Evolutionary conservation across 192 early-diverging fungal genomes (phyloP).

Genomic region (Backusella luteola): DNA sequence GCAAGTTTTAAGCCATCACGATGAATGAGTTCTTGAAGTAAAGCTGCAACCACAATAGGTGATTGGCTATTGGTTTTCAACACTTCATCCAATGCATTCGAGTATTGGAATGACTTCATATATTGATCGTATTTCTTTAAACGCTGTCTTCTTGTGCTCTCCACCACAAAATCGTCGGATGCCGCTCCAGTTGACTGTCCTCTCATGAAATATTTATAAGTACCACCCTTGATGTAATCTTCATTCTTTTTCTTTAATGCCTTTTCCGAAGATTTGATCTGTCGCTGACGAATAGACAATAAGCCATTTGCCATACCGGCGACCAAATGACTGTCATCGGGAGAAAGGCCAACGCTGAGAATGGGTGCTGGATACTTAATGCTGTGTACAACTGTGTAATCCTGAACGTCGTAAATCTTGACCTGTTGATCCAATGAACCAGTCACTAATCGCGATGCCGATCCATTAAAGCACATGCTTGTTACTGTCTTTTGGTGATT

Average conservation of each 20-base stretch:
- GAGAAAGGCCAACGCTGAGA: slow-evolving; percentile 85
- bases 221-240: slow-evolving; percentile 50
- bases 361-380: slow-evolving; percentile 90
- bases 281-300: slow-evolving; percentile 81
- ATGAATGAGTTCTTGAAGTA: slow-evolving; percentile 90
- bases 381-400: slow-evolving; percentile 85
- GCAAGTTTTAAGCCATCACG: slow-evolving; percentile 79
- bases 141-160: slow-evolving; percentile 57
- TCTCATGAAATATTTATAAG: slow-evolving; percentile 71
- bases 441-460: slow-evolving; percentile 72
- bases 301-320: slow-evolving; percentile 92
- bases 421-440: slow-evolving; percentile 96
- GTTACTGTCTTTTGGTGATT: slow-evolving; percentile 99
- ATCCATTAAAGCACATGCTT: slow-evolving; percentile 79
- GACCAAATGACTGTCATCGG: slow-evolving; percentile 84
- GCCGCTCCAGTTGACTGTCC: slow-evolving; percentile 52
- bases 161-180: slow-evolving; percentile 75
- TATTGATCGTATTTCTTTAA: slow-evolving; percentile 81
- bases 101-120: slow-evolving; percentile 84
- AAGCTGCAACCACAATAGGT: slow-evolving; percentile 63
- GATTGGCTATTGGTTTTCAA: slow-evolving; percentile 57
- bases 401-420: slow-evolving; percentile 87
- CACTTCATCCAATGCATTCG: slow-evolving; percentile 85
- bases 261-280: slow-evolving; percentile 74
- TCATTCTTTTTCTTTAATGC: slow-evolving; percentile 43